Evolutionary conservation across 805 yeast genomes (phyloP), one percentile per base, ranked within the genome.

Genomic region (Hermanozyma aechmeae): DNA sequence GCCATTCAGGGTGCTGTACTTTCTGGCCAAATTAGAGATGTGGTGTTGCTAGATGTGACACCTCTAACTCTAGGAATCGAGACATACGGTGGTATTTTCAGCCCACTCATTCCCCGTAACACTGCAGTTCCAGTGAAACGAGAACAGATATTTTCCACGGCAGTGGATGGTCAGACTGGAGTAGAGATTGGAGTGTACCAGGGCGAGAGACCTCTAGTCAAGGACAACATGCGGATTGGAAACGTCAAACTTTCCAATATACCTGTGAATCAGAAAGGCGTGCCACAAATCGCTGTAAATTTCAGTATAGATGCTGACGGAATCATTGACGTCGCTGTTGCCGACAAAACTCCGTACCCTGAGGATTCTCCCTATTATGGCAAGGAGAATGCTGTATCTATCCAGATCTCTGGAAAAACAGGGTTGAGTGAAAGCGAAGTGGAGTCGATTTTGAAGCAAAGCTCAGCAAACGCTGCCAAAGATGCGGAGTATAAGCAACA

Each of bases 261-360:
- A 23, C 86, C 87, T 22, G 70, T 76, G 7, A 73, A 79, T 40
- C 81, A 83, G 28, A 81, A 83, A 51, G 92, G 93, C 32, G 73
- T 71, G 22, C 87, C 92, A 10, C 89, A 81, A 50, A 75, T 81
- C 34, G 75, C 71, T 28, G 92, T 81, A 6, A 70, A 80, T 2
- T 81, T 81, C 47, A 84, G 76, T 45, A 76, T 81, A 33, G 89
- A 81, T 56, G 87, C 87, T 4, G 86, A 81, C 53, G 92, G 93
- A 25, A 72, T 72, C 32, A 62, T 72, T 41, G 69, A 68, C 33
- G 79, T 72, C 13, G 58, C 72, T 30, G 79, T 77, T 6, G 54
- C 64, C n/a, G 79, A 72, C 42, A 70, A 67, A 47, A 63, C 69
- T 0, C 53, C 54, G 13, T 58, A 60, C 32, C 56, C 61, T 0